A percentile compares a stretch with the other conserved stretches of the same genome.
Conservation (phyloP, 2,329 filamentous ascomycete species). For the Thielaviopsis punctulata region DNA sequence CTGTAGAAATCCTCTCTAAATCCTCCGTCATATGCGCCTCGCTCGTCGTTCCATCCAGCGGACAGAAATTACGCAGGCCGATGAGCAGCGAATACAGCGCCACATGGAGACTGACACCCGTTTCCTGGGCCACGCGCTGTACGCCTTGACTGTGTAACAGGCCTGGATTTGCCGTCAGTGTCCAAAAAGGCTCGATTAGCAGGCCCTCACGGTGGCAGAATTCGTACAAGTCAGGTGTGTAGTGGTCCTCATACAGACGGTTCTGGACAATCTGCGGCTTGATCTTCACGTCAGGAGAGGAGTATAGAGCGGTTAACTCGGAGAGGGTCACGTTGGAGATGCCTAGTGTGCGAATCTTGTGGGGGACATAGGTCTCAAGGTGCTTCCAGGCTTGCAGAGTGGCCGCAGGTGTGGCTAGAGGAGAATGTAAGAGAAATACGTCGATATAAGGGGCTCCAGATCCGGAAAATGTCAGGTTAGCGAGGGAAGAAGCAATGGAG, state of each 20-base stretch:
- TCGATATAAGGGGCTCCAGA: constrained; percentile 36
- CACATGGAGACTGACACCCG: constrained; percentile 21
- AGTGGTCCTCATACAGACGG: constrained; percentile 4
- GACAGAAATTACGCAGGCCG: constrained; percentile 25
- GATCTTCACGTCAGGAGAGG: constrained; percentile 20
- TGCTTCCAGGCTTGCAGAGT: constrained; percentile 48
- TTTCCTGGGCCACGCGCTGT: constrained; percentile 26
- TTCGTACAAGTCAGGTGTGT: constrained; percentile 30
- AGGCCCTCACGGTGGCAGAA: constrained; percentile 27
- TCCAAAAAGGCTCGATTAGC: constrained; percentile 38
- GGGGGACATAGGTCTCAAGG: constrained; percentile 49
- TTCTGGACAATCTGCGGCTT: constrained; percentile 54
- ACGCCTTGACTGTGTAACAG: constrained; percentile 30
- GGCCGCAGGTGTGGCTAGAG: constrained; percentile 25
- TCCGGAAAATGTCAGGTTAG: constrained; percentile 35
- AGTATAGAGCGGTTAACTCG: constrained; percentile 36
- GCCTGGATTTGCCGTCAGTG: constrained; percentile 28
- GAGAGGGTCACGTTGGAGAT: constrained; percentile 56
- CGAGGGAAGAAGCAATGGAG: constrained; percentile 50
- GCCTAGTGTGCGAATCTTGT: constrained; percentile 47
- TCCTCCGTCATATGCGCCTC: constrained; percentile 32
- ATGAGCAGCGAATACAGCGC: constrained; percentile 32
- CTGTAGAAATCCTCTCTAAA: constrained; percentile 24
- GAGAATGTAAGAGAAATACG: constrained; percentile 58
- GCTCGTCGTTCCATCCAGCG: constrained; percentile 30